A percentile compares a stretch with the other conserved stretches of the same genome.
These are phyloP conservation scores for Chrysosporium keratinophilum DNA, from an alignment of 2,329 filamentous ascomycete genomes.

Conservation along the genomic window DNA sequence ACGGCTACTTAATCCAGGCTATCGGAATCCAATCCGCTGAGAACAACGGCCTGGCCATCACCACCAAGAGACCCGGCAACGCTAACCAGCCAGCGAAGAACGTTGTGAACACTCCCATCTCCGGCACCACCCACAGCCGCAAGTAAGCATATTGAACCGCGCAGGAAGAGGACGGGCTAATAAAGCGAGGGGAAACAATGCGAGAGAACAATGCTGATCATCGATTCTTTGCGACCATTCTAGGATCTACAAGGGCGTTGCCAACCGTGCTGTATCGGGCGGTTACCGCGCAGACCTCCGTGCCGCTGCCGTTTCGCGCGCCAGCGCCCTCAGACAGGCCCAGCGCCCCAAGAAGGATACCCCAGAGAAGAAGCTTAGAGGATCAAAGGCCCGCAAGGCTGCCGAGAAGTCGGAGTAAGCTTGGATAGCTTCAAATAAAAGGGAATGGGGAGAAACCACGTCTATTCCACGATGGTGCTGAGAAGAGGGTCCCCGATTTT, in stretches of 20 bases:
- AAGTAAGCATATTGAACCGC: constrained; percentile 49
- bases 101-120: constrained; percentile 57
- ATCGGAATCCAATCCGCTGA: constrained; percentile 65
- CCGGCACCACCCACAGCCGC: constrained; percentile 61
- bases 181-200: constrained; percentile 2
- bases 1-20: constrained; percentile 46
- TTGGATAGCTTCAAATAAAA: neutral
- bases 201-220: neutral
- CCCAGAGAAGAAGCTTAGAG: constrained; percentile 64
- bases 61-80: constrained; percentile 71
- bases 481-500: constrained; percentile 18
- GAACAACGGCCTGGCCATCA: constrained; percentile 69
- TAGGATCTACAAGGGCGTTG: constrained; percentile 83
- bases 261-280: constrained; percentile 69
- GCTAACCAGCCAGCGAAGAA: constrained; percentile 62
- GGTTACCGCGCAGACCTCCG: constrained; percentile 77
- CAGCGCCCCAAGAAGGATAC: constrained; percentile 69
- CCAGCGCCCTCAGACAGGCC: constrained; percentile 69
- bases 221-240: neutral
- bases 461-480: constrained; percentile 5
- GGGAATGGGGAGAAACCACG: constrained; percentile 2
- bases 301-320: constrained; percentile 69
- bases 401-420: constrained; percentile 33
- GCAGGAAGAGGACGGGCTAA: neutral
- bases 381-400: constrained; percentile 66